Evolutionary conservation across 2,329 filamentous ascomycete genomes (phyloP), one percentile per base, ranked within the genome.

Genomic region (Alternaria solani): DNA sequence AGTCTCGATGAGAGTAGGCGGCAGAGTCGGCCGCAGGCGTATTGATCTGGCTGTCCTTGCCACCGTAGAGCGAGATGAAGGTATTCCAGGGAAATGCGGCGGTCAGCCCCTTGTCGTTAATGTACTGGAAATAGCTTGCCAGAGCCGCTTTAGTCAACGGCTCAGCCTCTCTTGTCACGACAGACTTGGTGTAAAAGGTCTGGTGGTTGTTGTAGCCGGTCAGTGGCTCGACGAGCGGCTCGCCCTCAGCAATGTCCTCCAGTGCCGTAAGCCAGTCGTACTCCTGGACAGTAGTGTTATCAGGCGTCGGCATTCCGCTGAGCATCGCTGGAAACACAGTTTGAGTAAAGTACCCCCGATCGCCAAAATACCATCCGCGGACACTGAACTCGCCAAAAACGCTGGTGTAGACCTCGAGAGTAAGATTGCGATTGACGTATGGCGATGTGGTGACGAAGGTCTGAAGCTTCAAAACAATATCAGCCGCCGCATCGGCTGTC

Each of bases 161-260:
- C 34, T 59, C 18, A 16, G 56, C 51, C n/a, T 59, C 56, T 4
- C 56, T 48, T 3, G 56, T 59, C 7, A 59, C 51, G 18, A 59
- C 43, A 16, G 56, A 59, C 51, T 59, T 59, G 38, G 51, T 42
- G 38, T 59, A 59, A 32, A 59, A 59, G 11, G 56, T 59, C 34
- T 49, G 51, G 18, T 49, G 56, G 9, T 55, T 59, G 26, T 55
- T 49, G 7, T 59, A 59, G 14, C 56, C 51, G 32, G 32, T 44
- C 4, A 55, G 30, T 23, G 56, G 56, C 56, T 59, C 56, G 42
- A 34, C 18, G 6, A 59, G 56, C 14, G 56, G 43, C n/a, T 59
- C 56, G 36, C 56, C 56, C 32, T 59, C 56, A 18, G 56, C 56
- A 16, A 59, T 59, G 16, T 42, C 41, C 28, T 59, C 18, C n/a